A percentile compares a stretch with the other conserved stretches of the same genome.
Evolutionary conservation across 176 grass and related monocot genomes (phyloP).

Genomic region (Typha latifolia): DNA sequence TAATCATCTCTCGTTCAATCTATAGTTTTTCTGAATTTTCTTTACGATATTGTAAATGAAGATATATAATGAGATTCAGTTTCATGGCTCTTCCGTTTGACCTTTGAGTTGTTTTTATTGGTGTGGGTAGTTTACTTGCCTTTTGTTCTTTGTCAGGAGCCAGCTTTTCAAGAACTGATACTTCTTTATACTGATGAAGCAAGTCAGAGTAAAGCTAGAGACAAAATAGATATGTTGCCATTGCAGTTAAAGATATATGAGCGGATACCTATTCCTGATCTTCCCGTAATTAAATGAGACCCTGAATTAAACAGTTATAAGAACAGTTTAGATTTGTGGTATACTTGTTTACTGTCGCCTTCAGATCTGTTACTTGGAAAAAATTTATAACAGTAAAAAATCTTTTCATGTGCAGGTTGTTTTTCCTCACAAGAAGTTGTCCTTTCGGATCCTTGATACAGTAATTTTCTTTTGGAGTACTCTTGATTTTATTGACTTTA

Average conservation of each 20-base stretch:
- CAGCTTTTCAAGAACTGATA: slow-evolving; percentile 87
- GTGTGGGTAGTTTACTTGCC: not conserved
- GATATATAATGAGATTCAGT: not conserved
- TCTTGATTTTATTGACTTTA: not conserved
- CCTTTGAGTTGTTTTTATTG: not conserved
- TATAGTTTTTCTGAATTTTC: not conserved
- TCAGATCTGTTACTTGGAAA: not conserved
- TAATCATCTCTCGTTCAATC: not conserved
- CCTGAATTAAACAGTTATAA: not conserved
- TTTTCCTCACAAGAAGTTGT: slow-evolving; percentile 95
- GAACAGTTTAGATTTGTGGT: not conserved
- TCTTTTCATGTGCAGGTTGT: slow-evolving; percentile 50
- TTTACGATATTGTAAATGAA: not conserved
- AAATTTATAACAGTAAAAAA: not conserved
- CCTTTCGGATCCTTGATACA: slow-evolving; percentile 93
- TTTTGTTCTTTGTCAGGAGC: slow-evolving; percentile 51
- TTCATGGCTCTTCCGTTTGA: not conserved
- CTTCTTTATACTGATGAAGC: slow-evolving; percentile 70
- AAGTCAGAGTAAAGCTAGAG: slow-evolving; percentile 43
- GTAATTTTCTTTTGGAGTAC: slow-evolving; percentile 33
- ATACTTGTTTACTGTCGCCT: too few species aligned
- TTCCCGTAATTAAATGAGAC: slow-evolving; percentile 43
- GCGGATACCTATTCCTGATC: slow-evolving; percentile 87
- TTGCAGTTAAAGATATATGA: slow-evolving; percentile 91
- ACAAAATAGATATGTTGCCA: slow-evolving; percentile 41